Percentiles rank a stretch among this genome's conserved stretches.
Evolutionary conservation across 2,329 filamentous ascomycete species (phyloP).

Genomic region (Monilinia fructigena): DNA sequence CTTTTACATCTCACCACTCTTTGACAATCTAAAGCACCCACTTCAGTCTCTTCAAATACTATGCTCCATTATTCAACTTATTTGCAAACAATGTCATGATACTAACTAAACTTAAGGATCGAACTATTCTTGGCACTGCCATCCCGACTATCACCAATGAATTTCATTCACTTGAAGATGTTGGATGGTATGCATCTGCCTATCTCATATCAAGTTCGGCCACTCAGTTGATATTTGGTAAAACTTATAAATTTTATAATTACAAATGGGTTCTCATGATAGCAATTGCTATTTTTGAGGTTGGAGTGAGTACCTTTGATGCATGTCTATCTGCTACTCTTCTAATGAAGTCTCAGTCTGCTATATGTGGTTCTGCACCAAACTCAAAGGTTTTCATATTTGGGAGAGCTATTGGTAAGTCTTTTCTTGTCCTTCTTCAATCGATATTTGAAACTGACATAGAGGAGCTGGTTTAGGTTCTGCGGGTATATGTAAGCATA

Average conservation of each 20-base stretch:
- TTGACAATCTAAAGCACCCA: not conserved
- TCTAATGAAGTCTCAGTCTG: constrained; percentile 31
- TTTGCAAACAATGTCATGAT: not conserved
- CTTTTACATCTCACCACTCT: not conserved
- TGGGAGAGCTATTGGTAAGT: constrained; percentile 39
- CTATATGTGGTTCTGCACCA: constrained; percentile 40
- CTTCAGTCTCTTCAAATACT: not conserved
- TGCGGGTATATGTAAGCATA: constrained; percentile 29
- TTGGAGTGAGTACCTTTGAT: constrained; percentile 33
- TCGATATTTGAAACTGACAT: constrained; percentile 14
- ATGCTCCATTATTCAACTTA: not conserved
- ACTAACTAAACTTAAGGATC: constrained; percentile 32
- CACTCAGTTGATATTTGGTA: constrained; percentile 37
- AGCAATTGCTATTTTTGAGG: constrained; percentile 40
- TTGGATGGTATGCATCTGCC: constrained; percentile 48
- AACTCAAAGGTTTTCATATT: constrained; percentile 40
- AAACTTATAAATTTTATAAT: constrained; percentile 40
- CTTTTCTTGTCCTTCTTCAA: constrained; percentile 9
- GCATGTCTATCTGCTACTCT: not conserved
- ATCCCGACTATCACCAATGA: constrained; percentile 43
- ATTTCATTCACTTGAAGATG: constrained; percentile 45
- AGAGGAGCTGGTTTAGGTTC: constrained; percentile 30
- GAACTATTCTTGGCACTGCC: constrained; percentile 43
- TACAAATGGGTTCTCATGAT: constrained; percentile 37
- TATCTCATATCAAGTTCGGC: constrained; percentile 42